These are phyloP conservation scores for Botryotinia globosa DNA, from an alignment of 2,329 filamentous ascomycete species.

Conservation along the genomic window DNA sequence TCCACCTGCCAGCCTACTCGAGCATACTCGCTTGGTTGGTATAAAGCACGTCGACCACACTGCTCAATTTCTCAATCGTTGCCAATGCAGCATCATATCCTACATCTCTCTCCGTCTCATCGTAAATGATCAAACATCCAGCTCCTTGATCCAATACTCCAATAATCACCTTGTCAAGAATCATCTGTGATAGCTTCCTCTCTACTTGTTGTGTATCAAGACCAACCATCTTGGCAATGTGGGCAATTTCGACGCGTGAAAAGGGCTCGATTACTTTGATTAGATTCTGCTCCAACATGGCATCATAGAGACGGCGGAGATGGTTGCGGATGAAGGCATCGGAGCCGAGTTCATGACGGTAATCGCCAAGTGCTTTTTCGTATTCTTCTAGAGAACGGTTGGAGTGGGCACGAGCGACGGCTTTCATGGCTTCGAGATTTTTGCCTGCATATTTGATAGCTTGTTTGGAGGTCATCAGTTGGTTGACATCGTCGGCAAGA, in stretches of 20 bases:
- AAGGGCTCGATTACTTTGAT: slow-evolving; percentile 99
- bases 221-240: slow-evolving; percentile 96
- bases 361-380: slow-evolving; percentile 84
- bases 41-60: slow-evolving; percentile 95
- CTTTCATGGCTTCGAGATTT: slow-evolving; percentile 98
- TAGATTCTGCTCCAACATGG: slow-evolving; percentile 98
- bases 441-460: slow-evolving; percentile 94
- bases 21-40: slow-evolving; percentile 94
- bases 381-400: slow-evolving; percentile 97
- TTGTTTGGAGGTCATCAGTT: slow-evolving; percentile 92
- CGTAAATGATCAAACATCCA: slow-evolving; percentile 95
- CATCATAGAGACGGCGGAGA: slow-evolving; percentile 91
- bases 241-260: slow-evolving; percentile 91
- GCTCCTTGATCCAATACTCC: slow-evolving; percentile 95
- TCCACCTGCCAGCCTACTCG: slow-evolving; percentile 56
- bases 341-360: slow-evolving; percentile 88
- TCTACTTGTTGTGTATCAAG: slow-evolving; percentile 96
- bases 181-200: slow-evolving; percentile 98
- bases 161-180: slow-evolving; percentile 97
- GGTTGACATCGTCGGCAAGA: slow-evolving; percentile 90
- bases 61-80: slow-evolving; percentile 95
- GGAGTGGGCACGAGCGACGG: slow-evolving; percentile 89
- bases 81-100: slow-evolving; percentile 90
- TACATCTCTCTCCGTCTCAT: slow-evolving; percentile 90
- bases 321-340: slow-evolving; percentile 97